Base-by-base conservation (phyloP, 2,329 filamentous ascomycete species). In the Onygenales sp. region DNA sequence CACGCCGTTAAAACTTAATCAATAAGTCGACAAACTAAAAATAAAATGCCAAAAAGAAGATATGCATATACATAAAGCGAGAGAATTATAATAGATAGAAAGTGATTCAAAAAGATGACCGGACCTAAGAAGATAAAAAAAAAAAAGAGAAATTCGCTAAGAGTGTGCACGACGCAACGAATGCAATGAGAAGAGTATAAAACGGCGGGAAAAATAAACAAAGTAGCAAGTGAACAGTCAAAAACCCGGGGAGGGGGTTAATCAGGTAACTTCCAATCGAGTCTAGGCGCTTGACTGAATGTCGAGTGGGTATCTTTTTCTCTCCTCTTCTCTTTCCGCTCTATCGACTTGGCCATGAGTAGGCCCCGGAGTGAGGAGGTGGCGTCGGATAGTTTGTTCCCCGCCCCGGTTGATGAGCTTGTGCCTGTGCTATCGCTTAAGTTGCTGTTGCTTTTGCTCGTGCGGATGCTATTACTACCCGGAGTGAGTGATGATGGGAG, bases 281-380 rank as follows among this genome's bases (percentile, higher is more conserved):
- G 43, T 45, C 52, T 54, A n/a, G 52, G 52, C 7, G 52, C 17
- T 17, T 43, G 44, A 27, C 36, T 47, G 32, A 47, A 13, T 8
- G 43, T 48, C 11, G 14, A 6, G 2, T 48, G 27, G 17, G 36
- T 27, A 5, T 13, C 45, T 10, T 41, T 50, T 21, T 50, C 52
- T 17, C 32, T 54, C 31, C 27, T 43, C 14, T 38, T 32, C 31
- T 39, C 52, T 11, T 32, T 48, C 39, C 52, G 45, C 43, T 53
- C 54, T 14, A 63, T 59, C 2, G 65, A 61, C 39, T 61, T 60
- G 35, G 61, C 60, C 13, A 58, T 63, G 10, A 72, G 62, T 42
- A 72, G 65, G 7, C 66, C 69, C 42, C 67, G 57, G 7, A 72
- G 57, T 1, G 69, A 64, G 6, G 69, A 72, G 2, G 69, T 66